phyloP scores from a whole-genome alignment of 2,329 filamentous ascomycete species.

The Colletotrichum tropicale region DNA sequence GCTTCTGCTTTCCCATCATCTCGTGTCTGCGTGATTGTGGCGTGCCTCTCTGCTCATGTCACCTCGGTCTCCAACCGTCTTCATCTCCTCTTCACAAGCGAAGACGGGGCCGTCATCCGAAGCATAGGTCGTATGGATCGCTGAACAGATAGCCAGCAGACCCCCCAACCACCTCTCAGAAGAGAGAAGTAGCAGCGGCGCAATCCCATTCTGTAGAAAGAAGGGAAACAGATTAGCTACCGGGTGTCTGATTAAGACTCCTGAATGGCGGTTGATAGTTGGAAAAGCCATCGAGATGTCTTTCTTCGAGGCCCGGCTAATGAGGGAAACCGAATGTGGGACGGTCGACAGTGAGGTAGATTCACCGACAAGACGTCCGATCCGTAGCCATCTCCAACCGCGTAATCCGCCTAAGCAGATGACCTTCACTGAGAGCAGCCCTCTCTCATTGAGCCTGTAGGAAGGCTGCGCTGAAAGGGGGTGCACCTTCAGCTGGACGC shows the following conservation, averaged over 20 bases:
- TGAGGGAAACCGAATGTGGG: background rate
- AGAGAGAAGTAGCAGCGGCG: background rate
- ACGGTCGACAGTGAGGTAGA: background rate
- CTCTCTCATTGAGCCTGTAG: background rate
- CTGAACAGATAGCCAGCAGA: background rate
- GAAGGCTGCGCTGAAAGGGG: background rate
- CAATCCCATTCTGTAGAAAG: rapidly evolving
- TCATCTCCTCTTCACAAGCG: background rate
- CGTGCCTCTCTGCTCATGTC: background rate
- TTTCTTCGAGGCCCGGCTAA: background rate
- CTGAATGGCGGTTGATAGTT: background rate
- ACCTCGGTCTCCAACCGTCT: background rate
- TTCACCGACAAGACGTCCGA: background rate
- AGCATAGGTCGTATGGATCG: background rate
- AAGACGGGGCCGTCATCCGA: background rate
- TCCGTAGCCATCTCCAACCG: background rate
- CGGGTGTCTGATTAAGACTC: background rate
- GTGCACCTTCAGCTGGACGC: background rate
- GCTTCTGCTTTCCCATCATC: background rate
- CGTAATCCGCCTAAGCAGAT: background rate
- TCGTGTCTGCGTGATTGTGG: background rate
- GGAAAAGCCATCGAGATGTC: background rate
- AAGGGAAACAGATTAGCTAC: background rate
- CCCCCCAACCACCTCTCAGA: background rate
- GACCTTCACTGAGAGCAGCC: background rate